phyloP scores from a whole-genome alignment of 2,329 filamentous ascomycete genomes.

The Elsinoe fawcettii region DNA sequence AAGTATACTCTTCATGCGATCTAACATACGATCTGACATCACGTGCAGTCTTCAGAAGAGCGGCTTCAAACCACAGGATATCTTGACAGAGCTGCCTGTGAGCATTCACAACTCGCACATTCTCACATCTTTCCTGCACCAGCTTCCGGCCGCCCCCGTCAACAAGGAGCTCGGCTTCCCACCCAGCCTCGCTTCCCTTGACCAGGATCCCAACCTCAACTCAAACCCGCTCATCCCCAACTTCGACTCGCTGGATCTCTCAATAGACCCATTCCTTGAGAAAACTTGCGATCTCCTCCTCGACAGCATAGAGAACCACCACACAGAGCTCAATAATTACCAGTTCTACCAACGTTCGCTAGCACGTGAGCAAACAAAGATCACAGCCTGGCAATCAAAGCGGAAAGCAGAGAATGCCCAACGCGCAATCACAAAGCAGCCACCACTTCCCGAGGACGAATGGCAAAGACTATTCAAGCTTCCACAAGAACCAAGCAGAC shows the following conservation, averaged over 20 bases:
- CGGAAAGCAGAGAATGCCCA: constrained; percentile 91
- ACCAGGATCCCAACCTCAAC: constrained; percentile 52
- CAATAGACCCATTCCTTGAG: constrained; percentile 94
- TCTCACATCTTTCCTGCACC: constrained; percentile 89
- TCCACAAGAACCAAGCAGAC: constrained; percentile 81
- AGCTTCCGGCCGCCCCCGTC: constrained; percentile 63
- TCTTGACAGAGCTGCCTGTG: constrained; percentile 83
- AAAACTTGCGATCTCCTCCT: constrained; percentile 95
- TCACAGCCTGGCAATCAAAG: constrained; percentile 92
- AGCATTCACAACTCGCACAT: constrained; percentile 94
- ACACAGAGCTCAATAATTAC: constrained; percentile 98
- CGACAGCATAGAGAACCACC: constrained; percentile 94
- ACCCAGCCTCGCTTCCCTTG: constrained; percentile 68
- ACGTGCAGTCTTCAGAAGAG: constrained; percentile 75
- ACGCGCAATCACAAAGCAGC: constrained; percentile 77
- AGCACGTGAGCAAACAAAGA: constrained; percentile 90
- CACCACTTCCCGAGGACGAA: constrained; percentile 86
- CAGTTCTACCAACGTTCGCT: constrained; percentile 94
- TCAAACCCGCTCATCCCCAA: constrained; percentile 71
- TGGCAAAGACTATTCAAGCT: constrained; percentile 98
- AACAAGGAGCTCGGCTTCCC: constrained; percentile 64
- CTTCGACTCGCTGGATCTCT: constrained; percentile 80
- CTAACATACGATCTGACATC: constrained; percentile 20
- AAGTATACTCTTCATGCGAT: constrained; percentile 29
- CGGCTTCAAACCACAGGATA: constrained; percentile 87